Evolutionary conservation across 2,329 filamentous ascomycete genomes (phyloP), one percentile per base, ranked within the genome.

Genomic region (Xylariaceae sp.): DNA sequence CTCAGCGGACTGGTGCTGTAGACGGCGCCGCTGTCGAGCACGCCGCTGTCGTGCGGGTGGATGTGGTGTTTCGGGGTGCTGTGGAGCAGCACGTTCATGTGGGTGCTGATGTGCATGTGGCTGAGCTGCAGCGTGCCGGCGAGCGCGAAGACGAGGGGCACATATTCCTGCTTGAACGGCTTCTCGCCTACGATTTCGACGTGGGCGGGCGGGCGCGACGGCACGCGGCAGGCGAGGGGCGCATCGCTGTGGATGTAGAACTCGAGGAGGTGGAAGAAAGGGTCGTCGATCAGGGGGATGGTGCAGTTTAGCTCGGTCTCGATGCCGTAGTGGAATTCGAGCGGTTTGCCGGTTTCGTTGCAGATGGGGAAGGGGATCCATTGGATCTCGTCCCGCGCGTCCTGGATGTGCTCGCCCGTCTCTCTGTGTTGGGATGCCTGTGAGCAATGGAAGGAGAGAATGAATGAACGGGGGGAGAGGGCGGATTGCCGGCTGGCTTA

Each of bases 161-260:
- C 88, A 73, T 88, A 91, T 67, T 85, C 80, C 52, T 76, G 76
- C 53, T 71, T 72, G 34, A 73, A 70, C 1, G 72, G 72, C 58
- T 71, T 70, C 68, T 79, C 78, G 68, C 79, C 80, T 7, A 83
- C 70, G 32, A 78, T 71, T 65, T 82, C 76, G 60, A 82, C 71
- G 59, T 81, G 76, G 7, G 75, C 72, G 12, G 79, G 68, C 0
- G 92, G 92, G 7, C 87, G 85, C 0, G 89, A 83, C 26, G 92
- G 90, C 13, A 97, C 83, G 49, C 94, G 92, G 72, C 94, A 99
- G 51, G 90, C 85, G 47, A 97, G 79, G 9, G 94, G 94, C 16
- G 91, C 92, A 73, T 99, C 94, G 75, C 88, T 91, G 79, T 97
- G 94, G 70, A 97, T 86, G 79, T 97, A 97, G 80, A 96, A 97